Percentiles rank a stretch among this genome's conserved stretches.
These are phyloP conservation scores for Avena insularis DNA, from an alignment of 176 grass and related monocot genomes.

Conservation along the genomic window DNA sequence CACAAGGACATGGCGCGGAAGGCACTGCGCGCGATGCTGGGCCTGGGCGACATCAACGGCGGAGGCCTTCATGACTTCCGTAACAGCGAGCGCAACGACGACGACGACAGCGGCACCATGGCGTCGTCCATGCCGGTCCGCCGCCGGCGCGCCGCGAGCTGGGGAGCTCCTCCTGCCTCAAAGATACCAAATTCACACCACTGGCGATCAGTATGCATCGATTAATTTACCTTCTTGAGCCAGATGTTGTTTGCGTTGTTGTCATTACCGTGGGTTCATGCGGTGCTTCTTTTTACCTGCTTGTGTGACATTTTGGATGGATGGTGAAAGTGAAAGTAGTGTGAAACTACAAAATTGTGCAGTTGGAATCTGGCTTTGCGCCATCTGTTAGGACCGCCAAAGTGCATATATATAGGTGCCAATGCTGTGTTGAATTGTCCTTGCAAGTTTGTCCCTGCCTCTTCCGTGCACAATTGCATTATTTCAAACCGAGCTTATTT, in stretches of 20 bases:
- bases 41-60: conserved; percentile 5
- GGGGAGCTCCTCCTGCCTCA: conserved; percentile 31
- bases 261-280: conserved; percentile 13
- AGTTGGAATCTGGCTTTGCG: conserved; percentile 1
- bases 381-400: not conserved
- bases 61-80: conserved; percentile 4
- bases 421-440: not conserved
- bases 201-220: conserved; percentile 50
- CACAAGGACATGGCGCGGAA: conserved; percentile 69
- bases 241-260: not conserved
- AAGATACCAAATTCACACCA: conserved; percentile 50
- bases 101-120: conserved; percentile 36
- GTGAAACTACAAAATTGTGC: conserved; percentile 32
- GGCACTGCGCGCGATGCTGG: conserved; percentile 52
- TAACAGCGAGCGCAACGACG: conserved; percentile 29
- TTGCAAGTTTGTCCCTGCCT: conserved; percentile 1
- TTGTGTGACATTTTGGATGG: conserved; percentile 38
- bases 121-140: conserved; percentile 50
- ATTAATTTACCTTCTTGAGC: conserved; percentile 4
- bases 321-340: conserved; percentile 5
- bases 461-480: not conserved
- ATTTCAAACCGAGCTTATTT: not conserved
- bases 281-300: conserved; percentile 19
- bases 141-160: conserved; percentile 43
- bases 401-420: conserved; percentile 40